These are phyloP conservation scores for Neonectria coccinea DNA, from an alignment of 2,329 filamentous ascomycete genomes.

Conservation along the genomic window DNA sequence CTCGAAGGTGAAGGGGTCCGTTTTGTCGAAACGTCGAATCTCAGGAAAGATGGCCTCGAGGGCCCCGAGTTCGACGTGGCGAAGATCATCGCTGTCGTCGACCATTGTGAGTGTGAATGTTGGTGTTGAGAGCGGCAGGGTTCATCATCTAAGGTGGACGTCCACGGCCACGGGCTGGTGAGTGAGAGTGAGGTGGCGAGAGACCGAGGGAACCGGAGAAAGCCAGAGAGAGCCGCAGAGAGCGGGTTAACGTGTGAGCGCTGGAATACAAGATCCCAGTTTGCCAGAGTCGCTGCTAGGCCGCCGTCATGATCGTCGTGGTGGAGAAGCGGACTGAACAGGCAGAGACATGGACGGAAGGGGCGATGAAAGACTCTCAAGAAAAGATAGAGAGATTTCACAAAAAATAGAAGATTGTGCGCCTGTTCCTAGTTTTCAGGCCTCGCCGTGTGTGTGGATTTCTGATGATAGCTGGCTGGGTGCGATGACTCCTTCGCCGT, in stretches of 20 bases:
- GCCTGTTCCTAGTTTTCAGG: neutral
- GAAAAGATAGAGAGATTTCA: neutral
- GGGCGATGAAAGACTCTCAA: neutral
- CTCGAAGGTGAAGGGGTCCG: slow-evolving; percentile 61
- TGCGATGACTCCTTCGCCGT: slow-evolving; percentile 32
- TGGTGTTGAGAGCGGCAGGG: slow-evolving; percentile 27
- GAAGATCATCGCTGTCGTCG: slow-evolving; percentile 62
- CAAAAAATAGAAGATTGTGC: neutral
- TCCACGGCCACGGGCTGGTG: neutral
- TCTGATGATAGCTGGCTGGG: slow-evolving; percentile 3
- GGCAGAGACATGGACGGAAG: slow-evolving; percentile 4
- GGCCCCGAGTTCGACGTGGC: slow-evolving; percentile 69
- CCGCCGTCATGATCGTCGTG: slow-evolving; percentile 12
- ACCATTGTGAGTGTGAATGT: slow-evolving; percentile 47
- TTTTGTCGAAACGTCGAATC: slow-evolving; percentile 59
- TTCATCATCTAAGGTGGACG: slow-evolving; percentile 35
- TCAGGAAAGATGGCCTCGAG: slow-evolving; percentile 76
- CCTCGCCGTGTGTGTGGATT: neutral
- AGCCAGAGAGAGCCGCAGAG: neutral
- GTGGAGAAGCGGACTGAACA: slow-evolving; percentile 1
- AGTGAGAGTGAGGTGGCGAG: slow-evolving; percentile 3
- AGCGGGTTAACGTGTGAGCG: neutral
- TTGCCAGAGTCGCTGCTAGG: slow-evolving; percentile 10
- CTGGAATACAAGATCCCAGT: neutral
- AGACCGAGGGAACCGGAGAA: neutral